Base-by-base conservation (phyloP, 2,329 filamentous ascomycete species). In the Monilinia aucupariae region DNA sequence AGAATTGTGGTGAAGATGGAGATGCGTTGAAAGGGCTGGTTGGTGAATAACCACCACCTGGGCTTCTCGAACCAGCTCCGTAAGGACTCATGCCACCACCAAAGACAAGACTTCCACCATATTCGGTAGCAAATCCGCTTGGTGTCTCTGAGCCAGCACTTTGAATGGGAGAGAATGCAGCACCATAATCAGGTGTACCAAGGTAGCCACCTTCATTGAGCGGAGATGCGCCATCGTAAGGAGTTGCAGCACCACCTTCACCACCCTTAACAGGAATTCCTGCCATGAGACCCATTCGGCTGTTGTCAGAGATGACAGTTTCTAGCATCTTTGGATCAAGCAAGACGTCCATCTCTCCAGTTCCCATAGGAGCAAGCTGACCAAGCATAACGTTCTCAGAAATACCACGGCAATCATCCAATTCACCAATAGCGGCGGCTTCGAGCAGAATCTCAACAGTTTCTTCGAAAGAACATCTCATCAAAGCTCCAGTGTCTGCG, bases 391-490 rank as follows among this genome's bases (percentile, higher is more conserved):
- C 88, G 79, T 99, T 99, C 79, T 99, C 94, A 20, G 94, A 97
- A 58, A 99, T 93, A 82, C 94, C 94, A 65, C 92, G 90, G 79
- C 96, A 99, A 77, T 99, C 94, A 74, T 99, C 94, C 39, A 99
- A 83, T 76, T 99, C 94, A 74, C 94, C 94, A 58, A 91, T 91
- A 20, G 92, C 91, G 30, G 94, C 94, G 65, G 94, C 96, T 74
- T 99, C 94, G 25, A 99, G 85, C 60, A 99, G 81, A 80, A 99
- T 99, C 75, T 99, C 96, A 48, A 99, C 94, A 0, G 94, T 99
- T 77, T 99, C 96, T 78, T 99, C 94, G 78, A 99, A 99, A 2
- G 94, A 99, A 82, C 96, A 99, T 76, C 94, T 89, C 94, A 99
- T 99, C 71, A 99, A 82, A 12, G 94, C 96, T 80, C 94, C 94